Base-by-base conservation (phyloP, 257 asterid species). In the Paraleonurus japonicus region DNA sequence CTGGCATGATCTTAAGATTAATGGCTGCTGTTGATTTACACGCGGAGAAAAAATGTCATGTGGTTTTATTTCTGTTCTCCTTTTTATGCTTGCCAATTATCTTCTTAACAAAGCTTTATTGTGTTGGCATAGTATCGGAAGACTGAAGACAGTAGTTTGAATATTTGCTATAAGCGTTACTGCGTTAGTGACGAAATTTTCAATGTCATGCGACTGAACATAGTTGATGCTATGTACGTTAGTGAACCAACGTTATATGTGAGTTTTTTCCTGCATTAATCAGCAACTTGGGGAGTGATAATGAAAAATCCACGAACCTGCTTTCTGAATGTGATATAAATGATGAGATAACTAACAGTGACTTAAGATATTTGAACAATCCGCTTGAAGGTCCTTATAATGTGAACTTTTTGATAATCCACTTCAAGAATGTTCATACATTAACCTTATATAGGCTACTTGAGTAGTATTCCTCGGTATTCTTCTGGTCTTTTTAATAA, bases 321-420 rank as follows among this genome's bases (percentile, higher is more conserved):
- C 73, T 51, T 41, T 30, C 19, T 66, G 11, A 12, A 35, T 26
- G 51, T 20, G 11, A 53, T 47, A 48, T n/a, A 22, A 66, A 35
- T 65, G 65, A 48, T 33, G 77, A 53, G 55, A 47, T 41, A 48
- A 16, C 5, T 50, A 7, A 1, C 59, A 47, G 41, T 32, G 61
- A 45, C 48, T 35, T 45, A 3, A 54, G 30, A 43, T 41, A 28
- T 53, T 27, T 4, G 15, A 48, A 32, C 26, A 26, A 10, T 39
- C 43, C 26, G 4, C 72, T 67, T 41, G 51, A 51, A 51, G 75
- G 28, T 55, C 45, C 11, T 41, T 67, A 17, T 24, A 47, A 68
- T 60, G 59, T 68, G 27, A 61, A 17, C 11, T 8, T 23, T 39
- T 54, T 45, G n/a, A 16, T 30, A n/a, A 47, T 71, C 50, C 33